Base-by-base conservation (phyloP, 2,329 filamentous ascomycete species). In the Alternaria viburni region DNA sequence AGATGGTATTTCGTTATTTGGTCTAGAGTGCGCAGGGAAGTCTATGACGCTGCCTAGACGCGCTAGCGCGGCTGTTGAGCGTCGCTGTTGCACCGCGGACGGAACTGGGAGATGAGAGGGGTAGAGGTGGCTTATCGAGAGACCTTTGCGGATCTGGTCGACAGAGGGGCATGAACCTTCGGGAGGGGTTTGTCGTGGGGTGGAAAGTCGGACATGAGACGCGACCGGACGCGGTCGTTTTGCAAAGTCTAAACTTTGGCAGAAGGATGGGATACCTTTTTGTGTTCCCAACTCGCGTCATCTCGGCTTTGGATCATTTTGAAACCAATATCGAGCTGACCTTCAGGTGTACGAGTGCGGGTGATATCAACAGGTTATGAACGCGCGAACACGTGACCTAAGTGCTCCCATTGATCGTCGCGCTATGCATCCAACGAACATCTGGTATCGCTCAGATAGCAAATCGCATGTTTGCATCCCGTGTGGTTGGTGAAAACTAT, bases 41-140 rank as follows among this genome's bases (percentile, higher is more conserved):
- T 67, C 62, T 46, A 67, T 67, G 65, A 67, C 62, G 65, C 45
- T 62, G 51, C 55, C 59, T 28, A 59, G 59, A 17, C 43, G 57
- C 54, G 61, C 57, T 64, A 65, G 57, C 47, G 49, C 15, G 30
- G 3, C 28, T 30, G 46, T 28, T 17, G 17, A 44, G 17, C 32
- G 23, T 54, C n/a, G 49, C 49, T 23, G 32, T 54, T 26, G 49
- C 49, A 36, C 19, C n/a, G 19, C 30, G 13, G 49, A 23, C 15
- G 30, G 19, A 23, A 36, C 13, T 17, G 21, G 44, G 28, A 23
- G 3, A 30, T 26, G 19, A 13, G 45, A 41, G 25, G 45, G 32
- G 19, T 23, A 21, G 23, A 21, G n/a, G 44, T 23, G 28, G 17
- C 7, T 32, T 32, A 19, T 23, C 5, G 30, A 41, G 28, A 25